These are phyloP conservation scores for Jackrogersella multiformis DNA, from an alignment of 495 filamentous ascomycete genomes.

Conservation along the genomic window DNA sequence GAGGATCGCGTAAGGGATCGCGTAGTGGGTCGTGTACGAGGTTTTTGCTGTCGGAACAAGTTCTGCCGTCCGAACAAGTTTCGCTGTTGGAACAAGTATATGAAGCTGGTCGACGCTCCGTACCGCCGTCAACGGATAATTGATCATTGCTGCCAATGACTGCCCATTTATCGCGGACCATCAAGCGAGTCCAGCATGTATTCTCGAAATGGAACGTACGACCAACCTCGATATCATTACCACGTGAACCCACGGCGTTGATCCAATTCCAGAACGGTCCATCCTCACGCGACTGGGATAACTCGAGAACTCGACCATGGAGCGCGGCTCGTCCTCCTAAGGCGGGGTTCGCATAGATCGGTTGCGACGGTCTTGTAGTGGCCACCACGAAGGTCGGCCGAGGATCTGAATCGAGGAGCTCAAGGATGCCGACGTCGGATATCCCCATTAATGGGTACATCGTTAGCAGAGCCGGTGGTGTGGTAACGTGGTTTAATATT, in stretches of 20 bases:
- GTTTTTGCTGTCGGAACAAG: constrained; percentile 12
- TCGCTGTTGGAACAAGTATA: too few relatives aligned
- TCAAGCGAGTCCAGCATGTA: constrained; percentile 29
- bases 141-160: constrained; percentile 24
- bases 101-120: background rate
- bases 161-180: constrained; percentile 19
- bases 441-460: constrained; percentile 38
- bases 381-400: constrained; percentile 74
- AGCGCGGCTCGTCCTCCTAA: constrained; percentile 53
- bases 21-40: constrained; percentile 13
- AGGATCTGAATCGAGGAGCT: constrained; percentile 72
- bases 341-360: constrained; percentile 66
- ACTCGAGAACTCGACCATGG: constrained; percentile 17
- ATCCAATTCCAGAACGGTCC: constrained; percentile 34
- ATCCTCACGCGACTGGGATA: constrained; percentile 17
- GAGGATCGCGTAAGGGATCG: too few relatives aligned
- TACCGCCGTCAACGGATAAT: background rate
- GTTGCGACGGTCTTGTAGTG: constrained; percentile 61
- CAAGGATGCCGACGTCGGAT: constrained; percentile 66
- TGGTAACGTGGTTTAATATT: constrained; percentile 24
- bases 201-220: constrained; percentile 16
- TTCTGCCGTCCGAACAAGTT: too few relatives aligned
- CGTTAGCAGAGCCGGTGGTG: constrained; percentile 17
- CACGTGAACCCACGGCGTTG: background rate
- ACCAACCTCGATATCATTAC: background rate